These are phyloP conservation scores for Microthlaspi erraticum DNA, from an alignment of 345 rosid genomes.

Conservation along the genomic window DNA sequence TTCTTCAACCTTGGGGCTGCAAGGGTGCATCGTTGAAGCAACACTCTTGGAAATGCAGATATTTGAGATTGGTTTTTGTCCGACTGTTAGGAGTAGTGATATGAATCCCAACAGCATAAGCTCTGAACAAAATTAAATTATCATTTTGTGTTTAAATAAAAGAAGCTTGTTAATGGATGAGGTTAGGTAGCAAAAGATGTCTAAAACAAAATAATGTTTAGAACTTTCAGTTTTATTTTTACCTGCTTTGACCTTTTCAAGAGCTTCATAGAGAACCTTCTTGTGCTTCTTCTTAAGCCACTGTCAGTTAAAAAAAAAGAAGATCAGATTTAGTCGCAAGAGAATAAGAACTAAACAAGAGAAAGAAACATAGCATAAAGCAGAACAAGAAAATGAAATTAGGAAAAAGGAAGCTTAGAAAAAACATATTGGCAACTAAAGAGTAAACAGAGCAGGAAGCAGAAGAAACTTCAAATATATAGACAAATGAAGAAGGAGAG, in stretches of 20 bases:
- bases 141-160: neutral
- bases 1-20: conserved; percentile 30
- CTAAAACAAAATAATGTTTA: too few relatives aligned
- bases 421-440: neutral
- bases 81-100: conserved; percentile 63
- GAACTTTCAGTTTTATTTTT: conserved; percentile 18
- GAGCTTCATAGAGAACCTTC: conserved; percentile 69
- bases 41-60: conserved; percentile 62
- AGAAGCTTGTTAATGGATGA: conserved; percentile 13
- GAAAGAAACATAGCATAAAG: too few relatives aligned
- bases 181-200: neutral
- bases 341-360: neutral
- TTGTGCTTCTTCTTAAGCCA: conserved; percentile 59
- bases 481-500: neutral
- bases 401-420: neutral
- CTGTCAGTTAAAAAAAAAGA: conserved; percentile 41
- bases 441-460: neutral
- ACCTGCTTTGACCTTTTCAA: conserved; percentile 91
- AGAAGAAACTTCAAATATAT: neutral
- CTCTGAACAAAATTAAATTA: conserved; percentile 42
- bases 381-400: neutral
- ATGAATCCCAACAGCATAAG: conserved; percentile 83
- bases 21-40: conserved; percentile 74
- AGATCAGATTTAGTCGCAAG: conserved; percentile 9
- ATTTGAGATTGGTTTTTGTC: conserved; percentile 61